Base-by-base conservation (phyloP, 768 basidiomycete species). In the Lentinula edodes region DNA sequence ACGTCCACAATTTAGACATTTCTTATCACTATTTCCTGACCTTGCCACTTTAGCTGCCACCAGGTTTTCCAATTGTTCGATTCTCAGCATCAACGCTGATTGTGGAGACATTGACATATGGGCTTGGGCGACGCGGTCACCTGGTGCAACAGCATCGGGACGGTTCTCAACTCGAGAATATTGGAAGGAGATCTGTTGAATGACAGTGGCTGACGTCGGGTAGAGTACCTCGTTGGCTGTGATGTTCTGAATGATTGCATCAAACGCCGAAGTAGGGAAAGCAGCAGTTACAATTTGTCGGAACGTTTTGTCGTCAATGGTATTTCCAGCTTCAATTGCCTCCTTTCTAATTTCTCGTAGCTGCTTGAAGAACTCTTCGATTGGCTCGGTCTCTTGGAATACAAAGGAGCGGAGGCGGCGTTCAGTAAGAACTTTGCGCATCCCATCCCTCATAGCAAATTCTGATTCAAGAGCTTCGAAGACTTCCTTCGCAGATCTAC, bases 1-100 rank as follows among this genome's bases (percentile, higher is more conserved):
- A 1, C 36, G 10, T 9, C 54, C 15, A 57, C 70, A 72, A 41
- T 69, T 71, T 16, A 13, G 42, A 38, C 71, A 70, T 42, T 20
- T 63, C 23, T 55, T 43, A 15, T 38, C 52, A 6, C 15, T 20
- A 13, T 63, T 60, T 6, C 41, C 32, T 5, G 43, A 7, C 2
- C 15, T 48, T 2, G n/a, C 57, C 5, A 54, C 10, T 23, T 38
- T 16, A 23, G 23, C 23, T 23, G 23, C 23, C 23, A 23, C 23
- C 23, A 23, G 23, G 5, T n/a, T 35, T 10, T 54, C 53, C n/a
- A 54, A 34, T 5, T 8, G 15, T 35, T 34, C 23, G 34, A 54
- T 32, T 6, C 32, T 6, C 3, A 34, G 36, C 13, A 18, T 23
- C 7, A 23, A 16, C 2, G 6, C 35, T 18, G 38, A 18, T 5